A percentile compares a stretch with the other conserved stretches of the same genome.
Evolutionary conservation across 2,329 filamentous ascomycete species (phyloP).

Genomic region (Sclerotinia trifoliorum): DNA sequence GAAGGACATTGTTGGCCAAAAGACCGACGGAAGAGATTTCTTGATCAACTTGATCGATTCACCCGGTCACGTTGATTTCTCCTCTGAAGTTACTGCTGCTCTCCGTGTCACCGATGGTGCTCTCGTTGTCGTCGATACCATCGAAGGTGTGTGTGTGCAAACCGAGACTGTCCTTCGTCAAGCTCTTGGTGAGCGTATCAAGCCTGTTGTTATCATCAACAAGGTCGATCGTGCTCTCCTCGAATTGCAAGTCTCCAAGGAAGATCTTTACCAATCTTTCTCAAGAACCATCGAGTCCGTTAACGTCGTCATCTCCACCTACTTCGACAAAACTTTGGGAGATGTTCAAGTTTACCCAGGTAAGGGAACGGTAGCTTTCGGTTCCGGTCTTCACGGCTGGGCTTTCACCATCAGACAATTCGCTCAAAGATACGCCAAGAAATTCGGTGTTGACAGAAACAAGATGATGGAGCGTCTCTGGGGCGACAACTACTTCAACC

Average conservation of each 20-base stretch:
- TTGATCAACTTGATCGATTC: slow-evolving; percentile 99
- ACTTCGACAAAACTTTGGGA: slow-evolving; percentile 94
- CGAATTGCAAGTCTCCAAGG: slow-evolving; percentile 97
- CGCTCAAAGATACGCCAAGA: slow-evolving; percentile 94
- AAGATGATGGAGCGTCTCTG: slow-evolving; percentile 99
- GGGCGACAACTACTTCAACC: slow-evolving; percentile 99
- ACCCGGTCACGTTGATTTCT: slow-evolving; percentile 99
- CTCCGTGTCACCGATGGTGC: slow-evolving; percentile 99
- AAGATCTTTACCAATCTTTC: slow-evolving; percentile 99
- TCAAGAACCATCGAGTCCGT: slow-evolving; percentile 99
- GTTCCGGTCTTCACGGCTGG: slow-evolving; percentile 99
- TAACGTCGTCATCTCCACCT: slow-evolving; percentile 99
- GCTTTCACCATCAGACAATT: slow-evolving; percentile 99
- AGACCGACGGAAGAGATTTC: slow-evolving; percentile 92
- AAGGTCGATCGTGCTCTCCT: slow-evolving; percentile 99
- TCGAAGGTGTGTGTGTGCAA: slow-evolving; percentile 99
- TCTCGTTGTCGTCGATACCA: slow-evolving; percentile 98
- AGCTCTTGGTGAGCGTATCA: slow-evolving; percentile 99
- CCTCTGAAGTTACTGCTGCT: slow-evolving; percentile 97
- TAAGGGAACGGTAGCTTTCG: slow-evolving; percentile 97
- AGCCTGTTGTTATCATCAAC: slow-evolving; percentile 99
- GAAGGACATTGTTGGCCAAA: slow-evolving; percentile 88
- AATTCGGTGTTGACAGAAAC: slow-evolving; percentile 99
- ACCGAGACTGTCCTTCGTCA: slow-evolving; percentile 99
- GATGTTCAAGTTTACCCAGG: slow-evolving; percentile 98